phyloP scores from a whole-genome alignment of 1,139 yeast species.

The Yamadazyma aaseri region DNA sequence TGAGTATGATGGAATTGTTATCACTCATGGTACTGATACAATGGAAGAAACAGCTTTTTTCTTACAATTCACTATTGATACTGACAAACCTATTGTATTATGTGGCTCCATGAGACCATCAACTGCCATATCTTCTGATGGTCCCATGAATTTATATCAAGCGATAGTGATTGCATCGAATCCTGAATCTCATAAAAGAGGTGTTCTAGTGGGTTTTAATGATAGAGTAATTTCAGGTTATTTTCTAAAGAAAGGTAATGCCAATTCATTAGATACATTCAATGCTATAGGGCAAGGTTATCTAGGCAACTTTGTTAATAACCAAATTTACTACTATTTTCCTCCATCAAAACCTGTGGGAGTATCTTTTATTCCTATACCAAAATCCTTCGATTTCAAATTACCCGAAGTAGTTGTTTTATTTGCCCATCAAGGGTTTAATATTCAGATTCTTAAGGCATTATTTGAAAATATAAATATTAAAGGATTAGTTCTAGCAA shows the following conservation, averaged over 20 bases:
- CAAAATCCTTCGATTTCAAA: slow-evolving; percentile 16
- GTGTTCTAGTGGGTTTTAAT: slow-evolving; percentile 62
- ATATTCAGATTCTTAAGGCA: slow-evolving; percentile 45
- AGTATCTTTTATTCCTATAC: slow-evolving; percentile 29
- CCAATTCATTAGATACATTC: slow-evolving; percentile 67
- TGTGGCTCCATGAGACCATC: slow-evolving; percentile 77
- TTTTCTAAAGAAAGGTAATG: slow-evolving; percentile 68
- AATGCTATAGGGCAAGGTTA: slow-evolving; percentile 69
- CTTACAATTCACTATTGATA: slow-evolving; percentile 55
- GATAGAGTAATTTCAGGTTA: slow-evolving; percentile 70
- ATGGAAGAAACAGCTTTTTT: slow-evolving; percentile 72
- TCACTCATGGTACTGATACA: slow-evolving; percentile 75
- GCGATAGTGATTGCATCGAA: slow-evolving; percentile 64
- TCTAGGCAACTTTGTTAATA: slow-evolving; percentile 66
- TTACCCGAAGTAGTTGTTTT: slow-evolving; percentile 32
- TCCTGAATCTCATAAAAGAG: slow-evolving; percentile 51
- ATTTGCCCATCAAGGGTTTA: slow-evolving; percentile 62
- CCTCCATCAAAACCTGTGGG: slow-evolving; percentile 63
- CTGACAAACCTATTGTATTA: slow-evolving; percentile 60
- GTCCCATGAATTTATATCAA: slow-evolving; percentile 70
- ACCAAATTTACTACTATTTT: slow-evolving; percentile 61
- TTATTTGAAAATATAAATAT: slow-evolving; percentile 42
- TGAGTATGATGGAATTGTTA: slow-evolving; percentile 55
- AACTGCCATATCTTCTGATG: slow-evolving; percentile 67
- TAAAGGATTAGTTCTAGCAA: slow-evolving; percentile 60